phyloP scores from a whole-genome alignment of 1,139 yeast species.

The Suhomyces coccinellae region DNA sequence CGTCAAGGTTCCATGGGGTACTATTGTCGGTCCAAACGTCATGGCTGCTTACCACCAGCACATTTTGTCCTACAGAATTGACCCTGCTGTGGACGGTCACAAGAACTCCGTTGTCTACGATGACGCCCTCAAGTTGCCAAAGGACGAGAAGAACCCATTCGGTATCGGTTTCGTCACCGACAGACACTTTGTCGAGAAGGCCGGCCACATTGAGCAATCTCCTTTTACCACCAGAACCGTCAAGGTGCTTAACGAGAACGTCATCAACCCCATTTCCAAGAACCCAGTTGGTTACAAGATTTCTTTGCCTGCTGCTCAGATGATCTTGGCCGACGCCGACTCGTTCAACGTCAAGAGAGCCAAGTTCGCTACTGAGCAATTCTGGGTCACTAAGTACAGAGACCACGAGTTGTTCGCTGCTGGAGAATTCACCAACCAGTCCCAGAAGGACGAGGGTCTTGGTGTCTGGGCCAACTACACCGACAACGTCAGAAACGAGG shows the following conservation, averaged over 20 bases:
- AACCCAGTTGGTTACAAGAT: constrained; percentile 84
- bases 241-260: constrained; percentile 78
- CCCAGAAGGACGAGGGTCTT: constrained; percentile 62
- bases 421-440: constrained; percentile 79
- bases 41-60: constrained; percentile 92
- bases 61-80: constrained; percentile 78
- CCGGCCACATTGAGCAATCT: constrained; percentile 73
- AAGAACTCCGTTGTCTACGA: constrained; percentile 74
- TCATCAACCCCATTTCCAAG: constrained; percentile 72
- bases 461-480: constrained; percentile 66
- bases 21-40: constrained; percentile 80
- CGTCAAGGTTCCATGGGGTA: constrained; percentile 78
- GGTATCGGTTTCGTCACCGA: constrained; percentile 75
- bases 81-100: constrained; percentile 86
- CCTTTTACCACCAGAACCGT: constrained; percentile 75
- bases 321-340: constrained; percentile 65
- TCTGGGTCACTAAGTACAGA: constrained; percentile 74
- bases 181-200: constrained; percentile 65
- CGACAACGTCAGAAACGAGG: constrained; percentile 76
- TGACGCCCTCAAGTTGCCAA: constrained; percentile 68
- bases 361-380: constrained; percentile 67
- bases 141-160: constrained; percentile 58
- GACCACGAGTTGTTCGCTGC: constrained; percentile 73
- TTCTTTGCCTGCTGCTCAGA: constrained; percentile 73
- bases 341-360: constrained; percentile 69